Evolutionary conservation across 2,329 filamentous ascomycete genomes (phyloP).

Genomic region (Pestalotiopsis sp.): DNA sequence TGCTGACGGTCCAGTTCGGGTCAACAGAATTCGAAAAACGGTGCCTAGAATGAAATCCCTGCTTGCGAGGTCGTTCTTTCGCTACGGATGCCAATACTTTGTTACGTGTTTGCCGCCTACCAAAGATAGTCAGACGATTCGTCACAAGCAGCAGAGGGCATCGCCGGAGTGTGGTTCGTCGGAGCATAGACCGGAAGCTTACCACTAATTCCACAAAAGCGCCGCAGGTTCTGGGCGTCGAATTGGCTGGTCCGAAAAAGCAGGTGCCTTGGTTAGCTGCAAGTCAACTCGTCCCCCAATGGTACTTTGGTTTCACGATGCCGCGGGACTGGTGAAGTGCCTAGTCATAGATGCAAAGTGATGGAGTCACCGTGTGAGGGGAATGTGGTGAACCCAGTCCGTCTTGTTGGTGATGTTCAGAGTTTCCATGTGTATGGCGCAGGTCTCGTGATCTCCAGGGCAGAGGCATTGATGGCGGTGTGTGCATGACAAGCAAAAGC

Average conservation of each 20-base stretch:
- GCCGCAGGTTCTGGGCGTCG: neutral
- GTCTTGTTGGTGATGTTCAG: neutral
- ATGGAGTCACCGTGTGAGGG: slow-evolving; percentile 1
- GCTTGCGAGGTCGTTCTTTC: neutral
- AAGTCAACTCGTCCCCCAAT: neutral
- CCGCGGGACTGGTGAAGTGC: neutral
- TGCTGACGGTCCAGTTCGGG: neutral
- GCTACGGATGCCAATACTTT: neutral
- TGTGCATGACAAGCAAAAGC: neutral
- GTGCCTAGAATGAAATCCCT: neutral
- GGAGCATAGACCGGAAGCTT: neutral
- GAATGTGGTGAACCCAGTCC: neutral
- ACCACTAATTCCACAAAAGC: neutral
- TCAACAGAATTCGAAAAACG: neutral
- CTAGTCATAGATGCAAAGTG: slow-evolving; percentile 5
- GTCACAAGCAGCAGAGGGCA: neutral
- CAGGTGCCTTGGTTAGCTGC: slow-evolving; percentile 1
- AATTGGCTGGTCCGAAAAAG: neutral
- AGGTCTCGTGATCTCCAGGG: slow-evolving; percentile 1
- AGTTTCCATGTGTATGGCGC: neutral
- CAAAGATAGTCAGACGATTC: neutral
- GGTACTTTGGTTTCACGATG: neutral
- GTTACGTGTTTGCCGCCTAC: neutral
- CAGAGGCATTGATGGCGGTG: neutral
- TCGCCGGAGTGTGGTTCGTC: neutral